These are phyloP conservation scores for Boletus reticuloceps DNA, from an alignment of 768 basidiomycete species.

Conservation along the genomic window DNA sequence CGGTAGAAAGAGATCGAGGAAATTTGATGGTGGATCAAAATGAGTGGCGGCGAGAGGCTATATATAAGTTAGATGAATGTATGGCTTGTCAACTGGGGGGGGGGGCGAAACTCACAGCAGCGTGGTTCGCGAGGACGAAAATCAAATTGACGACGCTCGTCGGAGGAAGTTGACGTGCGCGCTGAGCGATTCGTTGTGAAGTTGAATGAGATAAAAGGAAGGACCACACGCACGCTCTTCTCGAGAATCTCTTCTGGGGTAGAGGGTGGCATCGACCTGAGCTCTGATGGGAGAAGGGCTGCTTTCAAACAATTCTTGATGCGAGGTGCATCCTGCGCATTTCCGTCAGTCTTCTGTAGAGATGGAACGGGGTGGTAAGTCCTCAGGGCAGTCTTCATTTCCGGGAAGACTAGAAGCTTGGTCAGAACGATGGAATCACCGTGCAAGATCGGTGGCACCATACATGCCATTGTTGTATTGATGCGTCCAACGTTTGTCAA, in stretches of 20 bases:
- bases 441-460: constrained; percentile 26
- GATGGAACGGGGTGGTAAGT: constrained; percentile 90
- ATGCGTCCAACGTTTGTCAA: constrained; percentile 88
- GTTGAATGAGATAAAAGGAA: not conserved
- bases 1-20: constrained; percentile 84
- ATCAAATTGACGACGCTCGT: constrained; percentile 86
- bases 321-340: constrained; percentile 87
- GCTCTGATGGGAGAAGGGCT: constrained; percentile 68
- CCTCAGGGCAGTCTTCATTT: constrained; percentile 88
- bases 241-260: constrained; percentile 72
- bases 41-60: constrained; percentile 64
- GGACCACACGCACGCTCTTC: constrained; percentile 50
- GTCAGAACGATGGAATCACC: constrained; percentile 16
- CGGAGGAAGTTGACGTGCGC: constrained; percentile 62
- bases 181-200: constrained; percentile 34
- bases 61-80: constrained; percentile 5
- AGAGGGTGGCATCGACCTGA: constrained; percentile 61
- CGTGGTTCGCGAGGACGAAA: constrained; percentile 78
- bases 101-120: constrained; percentile 52
- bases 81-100: constrained; percentile 2
- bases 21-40: constrained; percentile 72
- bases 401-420: constrained; percentile 69
- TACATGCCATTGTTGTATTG: constrained; percentile 90
- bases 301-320: constrained; percentile 91
- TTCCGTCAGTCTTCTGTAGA: constrained; percentile 82